These are phyloP conservation scores for Globisporangium recalcitrans DNA, from an alignment of 352 stramenopile species.

Conservation along the genomic window DNA sequence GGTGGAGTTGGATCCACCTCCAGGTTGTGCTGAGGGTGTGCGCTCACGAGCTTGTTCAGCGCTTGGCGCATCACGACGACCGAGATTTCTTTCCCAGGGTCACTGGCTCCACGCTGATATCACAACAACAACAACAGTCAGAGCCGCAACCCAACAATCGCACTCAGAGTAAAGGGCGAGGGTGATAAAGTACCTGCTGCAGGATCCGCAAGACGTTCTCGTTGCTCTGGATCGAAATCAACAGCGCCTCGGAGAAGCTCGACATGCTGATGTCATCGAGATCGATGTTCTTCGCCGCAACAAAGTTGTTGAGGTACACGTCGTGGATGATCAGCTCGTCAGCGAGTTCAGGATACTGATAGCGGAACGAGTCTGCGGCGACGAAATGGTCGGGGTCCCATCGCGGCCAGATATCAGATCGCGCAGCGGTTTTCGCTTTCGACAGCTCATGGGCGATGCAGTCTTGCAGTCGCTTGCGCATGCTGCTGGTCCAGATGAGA, in stretches of 20 bases:
- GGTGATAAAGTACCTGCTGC: slow-evolving; percentile 31
- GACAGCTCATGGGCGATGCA: slow-evolving; percentile 49
- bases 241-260: slow-evolving; percentile 63
- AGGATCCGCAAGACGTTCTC: slow-evolving; percentile 79
- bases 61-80: slow-evolving; percentile 68
- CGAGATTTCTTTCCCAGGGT: slow-evolving; percentile 48
- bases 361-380: slow-evolving; percentile 81
- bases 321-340: slow-evolving; percentile 75
- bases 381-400: slow-evolving; percentile 84
- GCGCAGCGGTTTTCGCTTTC: slow-evolving; percentile 62
- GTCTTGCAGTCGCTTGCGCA: slow-evolving; percentile 50
- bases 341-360: slow-evolving; percentile 72
- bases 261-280: slow-evolving; percentile 73
- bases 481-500: slow-evolving; percentile 72
- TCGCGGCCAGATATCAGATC: slow-evolving; percentile 51
- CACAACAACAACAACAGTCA: not conserved
- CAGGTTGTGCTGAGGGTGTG: slow-evolving; percentile 73
- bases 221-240: slow-evolving; percentile 81
- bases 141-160: not conserved
- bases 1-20: slow-evolving; percentile 35
- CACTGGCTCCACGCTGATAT: slow-evolving; percentile 43
- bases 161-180: not conserved
- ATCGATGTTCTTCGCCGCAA: slow-evolving; percentile 45
- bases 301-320: slow-evolving; percentile 82
- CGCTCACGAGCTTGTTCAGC: slow-evolving; percentile 70